phyloP scores from a whole-genome alignment of 495 filamentous ascomycete species.

The Trichoderma orchidacearum region DNA sequence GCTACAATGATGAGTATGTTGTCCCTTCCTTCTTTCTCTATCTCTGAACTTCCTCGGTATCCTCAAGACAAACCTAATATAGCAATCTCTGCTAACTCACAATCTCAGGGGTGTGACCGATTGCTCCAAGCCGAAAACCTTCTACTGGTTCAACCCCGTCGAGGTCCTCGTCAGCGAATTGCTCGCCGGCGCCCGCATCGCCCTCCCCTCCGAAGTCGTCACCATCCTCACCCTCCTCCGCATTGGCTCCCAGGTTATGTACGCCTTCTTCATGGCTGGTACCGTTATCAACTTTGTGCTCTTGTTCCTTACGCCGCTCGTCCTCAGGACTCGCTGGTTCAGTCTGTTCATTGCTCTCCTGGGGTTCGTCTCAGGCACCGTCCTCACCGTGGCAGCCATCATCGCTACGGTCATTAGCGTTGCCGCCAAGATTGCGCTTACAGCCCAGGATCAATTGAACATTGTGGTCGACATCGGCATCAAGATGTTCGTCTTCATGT shows the following conservation, averaged over 20 bases:
- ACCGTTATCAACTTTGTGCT: constrained; percentile 53
- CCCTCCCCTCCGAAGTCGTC: constrained; percentile 57
- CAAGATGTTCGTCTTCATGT: constrained; percentile 82
- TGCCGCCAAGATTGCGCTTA: constrained; percentile 56
- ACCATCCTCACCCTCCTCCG: constrained; percentile 60
- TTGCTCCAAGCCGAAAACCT: constrained; percentile 50
- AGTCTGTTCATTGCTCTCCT: constrained; percentile 38
- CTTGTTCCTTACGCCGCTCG: constrained; percentile 24
- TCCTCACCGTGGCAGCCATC: constrained; percentile 49
- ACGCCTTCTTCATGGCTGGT: constrained; percentile 67
- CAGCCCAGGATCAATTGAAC: constrained; percentile 48
- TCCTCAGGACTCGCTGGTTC: constrained; percentile 31
- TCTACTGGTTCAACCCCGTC: constrained; percentile 90
- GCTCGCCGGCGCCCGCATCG: constrained; percentile 69
- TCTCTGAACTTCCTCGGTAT: neutral
- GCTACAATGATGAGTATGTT: constrained; percentile 45
- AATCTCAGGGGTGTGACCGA: constrained; percentile 47
- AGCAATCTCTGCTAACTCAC: no score
- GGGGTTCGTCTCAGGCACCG: constrained; percentile 49
- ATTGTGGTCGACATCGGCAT: constrained; percentile 56
- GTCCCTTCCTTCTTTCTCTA: neutral
- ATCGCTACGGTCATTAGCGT: constrained; percentile 66
- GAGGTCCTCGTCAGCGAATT: constrained; percentile 64
- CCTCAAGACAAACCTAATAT: no score
- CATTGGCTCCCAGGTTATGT: constrained; percentile 81